Evolutionary conservation across 495 filamentous ascomycete species (phyloP).

Genomic region (Parachaetomium inaequale): DNA sequence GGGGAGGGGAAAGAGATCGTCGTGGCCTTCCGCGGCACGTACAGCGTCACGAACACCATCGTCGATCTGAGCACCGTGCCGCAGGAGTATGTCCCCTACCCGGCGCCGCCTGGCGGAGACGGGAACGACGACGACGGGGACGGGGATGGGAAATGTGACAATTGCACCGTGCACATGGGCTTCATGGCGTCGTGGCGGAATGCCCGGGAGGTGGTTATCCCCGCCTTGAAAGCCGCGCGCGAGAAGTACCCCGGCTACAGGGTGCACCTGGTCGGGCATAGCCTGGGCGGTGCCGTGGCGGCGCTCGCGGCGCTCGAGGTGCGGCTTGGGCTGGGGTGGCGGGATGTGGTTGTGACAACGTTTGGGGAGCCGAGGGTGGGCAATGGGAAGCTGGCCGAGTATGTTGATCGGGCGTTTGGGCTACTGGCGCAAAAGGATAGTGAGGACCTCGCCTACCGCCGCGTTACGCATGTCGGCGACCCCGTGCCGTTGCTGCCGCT

Average conservation of each 20-base stretch:
- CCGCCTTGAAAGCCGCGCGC: constrained; percentile 52
- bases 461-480: constrained; percentile 82
- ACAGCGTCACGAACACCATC: constrained; percentile 85
- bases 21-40: constrained; percentile 93
- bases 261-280: constrained; percentile 81
- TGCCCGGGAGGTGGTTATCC: constrained; percentile 61
- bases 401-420: constrained; percentile 63
- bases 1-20: constrained; percentile 53
- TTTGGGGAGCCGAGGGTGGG: constrained; percentile 90
- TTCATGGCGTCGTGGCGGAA: constrained; percentile 81
- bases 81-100: constrained; percentile 87
- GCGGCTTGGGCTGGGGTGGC: constrained; percentile 54
- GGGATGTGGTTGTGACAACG: constrained; percentile 70
- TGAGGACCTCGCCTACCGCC: constrained; percentile 54
- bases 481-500: constrained; percentile 87
- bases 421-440: constrained; percentile 30
- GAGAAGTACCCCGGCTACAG: constrained; percentile 63
- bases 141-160: constrained; percentile 52
- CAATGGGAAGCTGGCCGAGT: constrained; percentile 66
- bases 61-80: constrained; percentile 82
- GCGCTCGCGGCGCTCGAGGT: constrained; percentile 77
- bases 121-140: constrained; percentile 1
- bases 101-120: constrained; percentile 40
- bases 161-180: constrained; percentile 89
- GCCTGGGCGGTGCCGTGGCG: constrained; percentile 88